Conservation (phyloP, 2,329 filamentous ascomycete genomes). For the Sclerotinia nivalis region DNA sequence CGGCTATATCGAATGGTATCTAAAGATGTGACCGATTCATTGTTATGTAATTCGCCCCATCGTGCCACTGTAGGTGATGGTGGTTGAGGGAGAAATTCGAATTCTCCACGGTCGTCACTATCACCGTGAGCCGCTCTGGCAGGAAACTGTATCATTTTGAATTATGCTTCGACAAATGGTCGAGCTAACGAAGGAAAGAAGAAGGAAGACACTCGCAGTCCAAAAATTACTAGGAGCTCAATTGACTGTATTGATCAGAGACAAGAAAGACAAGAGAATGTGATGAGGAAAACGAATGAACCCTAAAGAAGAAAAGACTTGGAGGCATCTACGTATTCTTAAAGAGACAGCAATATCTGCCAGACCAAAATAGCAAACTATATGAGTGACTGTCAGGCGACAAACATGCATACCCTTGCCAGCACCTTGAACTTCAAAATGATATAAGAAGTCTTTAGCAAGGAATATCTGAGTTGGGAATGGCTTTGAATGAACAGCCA, state of each 20-base stretch:
- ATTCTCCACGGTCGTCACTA: conserved; percentile 14
- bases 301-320: background rate
- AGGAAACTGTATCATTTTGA: conserved; percentile 21
- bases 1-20: conserved; percentile 5
- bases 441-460: background rate
- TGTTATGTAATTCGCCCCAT: background rate
- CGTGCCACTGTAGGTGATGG: background rate
- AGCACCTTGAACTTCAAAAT: background rate
- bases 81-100: conserved; percentile 16
- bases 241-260: background rate
- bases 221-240: background rate
- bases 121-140: conserved; percentile 13
- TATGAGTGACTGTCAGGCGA: background rate
- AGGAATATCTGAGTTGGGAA: too few species aligned
- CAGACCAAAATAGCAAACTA: conserved; percentile 15
- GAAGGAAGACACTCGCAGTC: background rate
- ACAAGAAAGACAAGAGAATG: background rate
- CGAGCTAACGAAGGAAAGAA: background rate
- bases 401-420: conserved; percentile 8
- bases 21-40: conserved; percentile 11
- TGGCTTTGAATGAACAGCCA: too few species aligned
- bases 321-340: conserved; percentile 17
- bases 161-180: background rate
- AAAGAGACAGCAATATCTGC: conserved; percentile 17
- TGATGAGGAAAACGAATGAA: conserved; percentile 17